Conservation (phyloP, 208 protist genomes). For the Spongospora subterranea region DNA sequence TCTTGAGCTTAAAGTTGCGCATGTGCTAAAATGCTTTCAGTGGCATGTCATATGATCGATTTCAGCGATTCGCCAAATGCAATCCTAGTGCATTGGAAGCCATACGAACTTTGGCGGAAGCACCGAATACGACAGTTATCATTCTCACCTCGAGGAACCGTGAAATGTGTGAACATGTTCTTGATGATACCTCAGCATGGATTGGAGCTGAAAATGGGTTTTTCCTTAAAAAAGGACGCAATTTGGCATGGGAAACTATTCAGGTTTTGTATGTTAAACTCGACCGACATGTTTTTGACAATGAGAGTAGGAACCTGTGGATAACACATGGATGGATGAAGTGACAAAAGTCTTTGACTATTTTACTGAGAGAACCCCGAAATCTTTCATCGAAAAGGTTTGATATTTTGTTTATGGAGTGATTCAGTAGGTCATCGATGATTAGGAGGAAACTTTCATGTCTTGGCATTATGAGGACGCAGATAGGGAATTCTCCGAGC, state of each 20-base stretch:
- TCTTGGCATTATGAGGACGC: slow-evolving; percentile 35
- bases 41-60: slow-evolving; percentile 45
- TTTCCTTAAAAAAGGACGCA: neutral
- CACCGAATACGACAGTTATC: neutral
- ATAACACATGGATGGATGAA: slow-evolving; percentile 35
- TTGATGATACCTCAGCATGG: slow-evolving; percentile 17
- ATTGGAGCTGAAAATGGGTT: slow-evolving; percentile 36
- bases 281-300: neutral
- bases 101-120: neutral
- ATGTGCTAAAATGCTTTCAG: neutral
- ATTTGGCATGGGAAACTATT: neutral
- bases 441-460: slow-evolving; percentile 20
- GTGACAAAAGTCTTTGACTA: slow-evolving; percentile 41
- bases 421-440: neutral
- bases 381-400: slow-evolving; percentile 18
- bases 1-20: neutral
- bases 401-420: neutral
- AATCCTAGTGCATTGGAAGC: neutral
- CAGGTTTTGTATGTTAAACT: neutral
- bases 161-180: neutral
- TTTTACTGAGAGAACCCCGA: slow-evolving; percentile 35
- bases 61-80: slow-evolving; percentile 44
- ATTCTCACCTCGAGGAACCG: slow-evolving; percentile 21
- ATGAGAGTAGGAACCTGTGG: neutral
- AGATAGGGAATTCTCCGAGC: slow-evolving; percentile 21